phyloP scores from a whole-genome alignment of 805 yeast species.

The Lipomyces orientalis region DNA sequence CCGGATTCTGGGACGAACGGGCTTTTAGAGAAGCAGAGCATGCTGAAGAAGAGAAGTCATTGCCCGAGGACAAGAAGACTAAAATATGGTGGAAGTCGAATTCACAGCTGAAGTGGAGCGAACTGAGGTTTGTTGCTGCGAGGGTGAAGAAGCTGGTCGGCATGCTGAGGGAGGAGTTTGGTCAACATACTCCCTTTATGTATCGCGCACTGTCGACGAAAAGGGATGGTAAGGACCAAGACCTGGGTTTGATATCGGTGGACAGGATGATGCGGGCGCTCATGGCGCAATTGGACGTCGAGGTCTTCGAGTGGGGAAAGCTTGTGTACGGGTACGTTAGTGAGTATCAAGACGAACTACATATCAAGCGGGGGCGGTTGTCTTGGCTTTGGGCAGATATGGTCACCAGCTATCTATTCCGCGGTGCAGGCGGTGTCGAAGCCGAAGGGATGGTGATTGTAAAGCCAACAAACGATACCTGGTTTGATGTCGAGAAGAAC shows the following conservation, averaged over 20 bases:
- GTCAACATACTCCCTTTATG: constrained; percentile 25
- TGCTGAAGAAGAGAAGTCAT: constrained; percentile 1
- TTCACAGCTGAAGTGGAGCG: constrained; percentile 25
- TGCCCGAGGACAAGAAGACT: neutral
- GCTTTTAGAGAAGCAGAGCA: constrained; percentile 18
- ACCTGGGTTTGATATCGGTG: constrained; percentile 23
- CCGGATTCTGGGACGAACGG: constrained; percentile 37
- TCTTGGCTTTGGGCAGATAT: constrained; percentile 17
- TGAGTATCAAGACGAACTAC: constrained; percentile 21
- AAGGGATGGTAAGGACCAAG: constrained; percentile 13
- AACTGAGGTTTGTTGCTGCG: constrained; percentile 22
- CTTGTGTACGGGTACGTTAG: constrained; percentile 17
- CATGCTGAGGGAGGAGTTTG: constrained; percentile 18
- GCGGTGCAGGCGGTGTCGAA: constrained; percentile 16
- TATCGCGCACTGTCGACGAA: constrained; percentile 28
- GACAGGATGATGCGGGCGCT: constrained; percentile 25
- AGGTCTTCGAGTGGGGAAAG: constrained; percentile 33
- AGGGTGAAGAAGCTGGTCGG: constrained; percentile 22
- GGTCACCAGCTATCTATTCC: constrained; percentile 12
- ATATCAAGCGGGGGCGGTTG: constrained; percentile 11
- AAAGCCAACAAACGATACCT: constrained; percentile 10
- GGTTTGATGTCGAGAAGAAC: neutral
- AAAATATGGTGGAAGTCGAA: constrained; percentile 10
- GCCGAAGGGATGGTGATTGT: neutral
- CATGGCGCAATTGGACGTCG: constrained; percentile 14